Percentiles rank a stretch among this genome's conserved stretches.
Conservation (phyloP, 441 rosid genomes). For the Arabidopsis hybrid region DNA sequence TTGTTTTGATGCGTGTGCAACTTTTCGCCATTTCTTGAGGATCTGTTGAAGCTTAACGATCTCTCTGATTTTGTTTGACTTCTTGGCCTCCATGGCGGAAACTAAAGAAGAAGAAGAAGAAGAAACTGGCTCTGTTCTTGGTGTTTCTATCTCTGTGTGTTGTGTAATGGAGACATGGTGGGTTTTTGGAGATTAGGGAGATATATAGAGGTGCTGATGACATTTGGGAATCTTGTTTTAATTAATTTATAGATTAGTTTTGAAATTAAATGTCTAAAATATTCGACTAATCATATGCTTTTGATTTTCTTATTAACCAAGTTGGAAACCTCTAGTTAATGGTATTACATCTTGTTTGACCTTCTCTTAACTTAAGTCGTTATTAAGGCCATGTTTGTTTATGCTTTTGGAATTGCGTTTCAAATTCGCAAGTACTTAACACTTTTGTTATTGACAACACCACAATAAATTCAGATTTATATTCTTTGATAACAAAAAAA, state of each 20-base stretch:
- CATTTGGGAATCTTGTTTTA: slow-evolving; percentile 39
- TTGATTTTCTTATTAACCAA: slow-evolving; percentile 37
- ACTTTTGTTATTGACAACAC: slow-evolving; percentile 2
- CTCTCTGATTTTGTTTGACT: slow-evolving; percentile 80
- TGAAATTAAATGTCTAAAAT: slow-evolving; percentile 24
- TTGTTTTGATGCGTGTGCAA: slow-evolving; percentile 64
- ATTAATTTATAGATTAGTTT: slow-evolving; percentile 21
- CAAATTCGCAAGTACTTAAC: slow-evolving; percentile 20
- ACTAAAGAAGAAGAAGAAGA: slow-evolving; percentile 5
- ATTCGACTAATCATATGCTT: slow-evolving; percentile 38
- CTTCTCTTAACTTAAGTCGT: slow-evolving; percentile 30
- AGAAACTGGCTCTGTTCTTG: slow-evolving; percentile 5
- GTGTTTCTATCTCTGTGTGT: slow-evolving; percentile 23
- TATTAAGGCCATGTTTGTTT: slow-evolving; percentile 33
- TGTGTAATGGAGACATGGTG: slow-evolving; percentile 41
- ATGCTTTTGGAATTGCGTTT: slow-evolving; percentile 38
- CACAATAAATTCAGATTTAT: background rate
- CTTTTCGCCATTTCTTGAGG: slow-evolving; percentile 89
- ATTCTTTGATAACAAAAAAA: too few relatives aligned
- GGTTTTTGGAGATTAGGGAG: slow-evolving; percentile 38
- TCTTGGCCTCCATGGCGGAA: slow-evolving; percentile 62
- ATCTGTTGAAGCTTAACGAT: slow-evolving; percentile 87
- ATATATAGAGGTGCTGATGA: slow-evolving; percentile 40
- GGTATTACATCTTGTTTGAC: slow-evolving; percentile 29
- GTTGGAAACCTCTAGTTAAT: slow-evolving; percentile 31